Base-by-base conservation (phyloP, 148 eudicot species). In the Dianthus caryophyllus region DNA sequence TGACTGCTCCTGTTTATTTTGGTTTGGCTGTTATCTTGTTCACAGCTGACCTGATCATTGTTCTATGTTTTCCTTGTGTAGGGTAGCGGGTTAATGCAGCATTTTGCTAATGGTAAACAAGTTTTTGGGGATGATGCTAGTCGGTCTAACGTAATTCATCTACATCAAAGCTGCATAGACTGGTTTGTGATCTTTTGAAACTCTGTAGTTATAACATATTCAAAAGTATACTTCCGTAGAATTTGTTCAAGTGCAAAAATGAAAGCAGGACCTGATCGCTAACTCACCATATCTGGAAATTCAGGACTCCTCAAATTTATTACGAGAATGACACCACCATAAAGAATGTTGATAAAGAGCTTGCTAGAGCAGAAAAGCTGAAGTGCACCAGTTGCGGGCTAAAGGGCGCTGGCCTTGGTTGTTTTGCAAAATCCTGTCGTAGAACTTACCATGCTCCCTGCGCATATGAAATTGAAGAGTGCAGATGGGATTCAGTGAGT, bases 361-460 rank as follows among this genome's bases (percentile, higher is more conserved):
- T 94, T 21, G 84, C 81, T 56, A 84, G 98, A 68, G 88, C 92
- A 62, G 76, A 80, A 64, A 90, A 90, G 65, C 92, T 94, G 29
- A 94, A 90, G 71, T 94, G 98, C 74, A 80, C 81, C 68, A 54
- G 77, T 21, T 94, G 98, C 81, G 85, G 88, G 69, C 78, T 83
- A 52, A 88, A 82, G 78, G 98, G 98, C 72, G 98, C 98, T 47
- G 90, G 86, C 2, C 96, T 94, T 71, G 98, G 98, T 21, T 94
- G 97, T 78, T 86, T 60, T 79, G 77, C 78, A 60, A 88, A 84
- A 64, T 71, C 88, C 15, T 94, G 98, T 67, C 78, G 88, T 62
- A 93, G 71, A 83, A 88, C 71, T 51, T 94, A 88, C 70, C 98
- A 94, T 68, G 96, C 73, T 26, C 88, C 97, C 27, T 90, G 98